Conservation (phyloP, 176 grass and related monocot species). For the Carex scoparia region DNA sequence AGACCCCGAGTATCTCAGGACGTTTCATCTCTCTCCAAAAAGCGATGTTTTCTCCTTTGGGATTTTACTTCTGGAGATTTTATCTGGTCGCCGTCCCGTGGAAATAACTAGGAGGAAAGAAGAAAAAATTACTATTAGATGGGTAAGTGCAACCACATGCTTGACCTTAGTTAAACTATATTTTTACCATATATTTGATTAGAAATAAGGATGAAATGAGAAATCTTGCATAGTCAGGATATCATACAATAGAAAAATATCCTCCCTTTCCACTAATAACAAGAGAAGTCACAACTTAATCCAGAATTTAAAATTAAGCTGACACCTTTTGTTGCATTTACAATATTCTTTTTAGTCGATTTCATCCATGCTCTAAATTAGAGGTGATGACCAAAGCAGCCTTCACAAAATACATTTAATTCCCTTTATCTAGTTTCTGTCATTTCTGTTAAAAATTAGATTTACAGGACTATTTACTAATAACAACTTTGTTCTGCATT, state of each 20-base stretch:
- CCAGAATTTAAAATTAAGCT: background rate
- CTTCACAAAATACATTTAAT: background rate
- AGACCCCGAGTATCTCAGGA: slow-evolving; percentile 87
- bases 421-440: background rate
- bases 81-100: slow-evolving; percentile 76
- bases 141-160: slow-evolving; percentile 46
- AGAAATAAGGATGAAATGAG: background rate
- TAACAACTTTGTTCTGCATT: background rate
- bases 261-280: background rate
- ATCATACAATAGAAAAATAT: background rate
- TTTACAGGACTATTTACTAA: background rate
- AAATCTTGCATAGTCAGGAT: background rate
- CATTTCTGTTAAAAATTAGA: background rate
- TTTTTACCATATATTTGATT: background rate
- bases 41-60: slow-evolving; percentile 98
- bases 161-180: background rate
- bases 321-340: background rate
- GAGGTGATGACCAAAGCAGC: background rate
- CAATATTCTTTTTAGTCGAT: background rate
- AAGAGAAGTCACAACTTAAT: background rate
- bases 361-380: background rate
- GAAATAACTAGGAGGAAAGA: slow-evolving; percentile 47
- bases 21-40: slow-evolving; percentile 64
- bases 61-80: slow-evolving; percentile 86
- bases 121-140: slow-evolving; percentile 90